Evolutionary conservation across 2,329 filamentous ascomycete genomes (phyloP), one percentile per base, ranked within the genome.

Genomic region (Xylariales sp.): DNA sequence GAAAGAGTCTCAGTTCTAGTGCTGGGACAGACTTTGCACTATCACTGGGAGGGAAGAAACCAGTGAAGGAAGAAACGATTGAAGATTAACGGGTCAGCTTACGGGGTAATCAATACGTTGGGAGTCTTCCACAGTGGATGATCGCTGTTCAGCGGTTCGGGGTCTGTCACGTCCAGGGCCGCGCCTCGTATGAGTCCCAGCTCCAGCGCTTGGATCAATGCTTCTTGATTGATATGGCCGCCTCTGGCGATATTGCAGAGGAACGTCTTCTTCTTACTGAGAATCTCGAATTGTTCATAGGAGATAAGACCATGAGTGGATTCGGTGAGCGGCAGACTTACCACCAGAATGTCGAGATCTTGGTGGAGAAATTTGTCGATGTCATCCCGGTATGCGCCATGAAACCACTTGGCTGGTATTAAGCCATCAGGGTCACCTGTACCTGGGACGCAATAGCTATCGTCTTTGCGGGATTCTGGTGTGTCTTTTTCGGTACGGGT

Each of bases 121-220:
- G 73, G 69, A 43, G 74, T 64, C 33, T 70, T 70, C 83, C 83
- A 86, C 31, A 87, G 60, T 47, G 78, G 73, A 55, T 80, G 73
- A 19, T 78, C 74, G 12, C 59, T 53, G 0, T 81, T 82, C 47
- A 87, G 55, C 0, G 83, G 83, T 53, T 87, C 83, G 0, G 82
- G 82, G 48, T 86, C 81, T 3, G 82, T 80, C 2, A 86, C 83
- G 58, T 86, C 83, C 33, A 86, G 61, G 2, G 81, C 81, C 0
- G 82, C 83, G 20, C 82, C 82, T 14, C 64, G 45, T 44, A 59
- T 55, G 54, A 43, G 52, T 38, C 53, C 58, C 28, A 50, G 49
- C 41, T 65, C 55, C 16, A 86, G 60, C 1, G 80, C 76, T 1
- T 60, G 62, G 28, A 84, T 66, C 35, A 86, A 56, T 7, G 74